phyloP scores from a whole-genome alignment of 139 green algal species.

The Chlamydomonas sphaeroides region DNA sequence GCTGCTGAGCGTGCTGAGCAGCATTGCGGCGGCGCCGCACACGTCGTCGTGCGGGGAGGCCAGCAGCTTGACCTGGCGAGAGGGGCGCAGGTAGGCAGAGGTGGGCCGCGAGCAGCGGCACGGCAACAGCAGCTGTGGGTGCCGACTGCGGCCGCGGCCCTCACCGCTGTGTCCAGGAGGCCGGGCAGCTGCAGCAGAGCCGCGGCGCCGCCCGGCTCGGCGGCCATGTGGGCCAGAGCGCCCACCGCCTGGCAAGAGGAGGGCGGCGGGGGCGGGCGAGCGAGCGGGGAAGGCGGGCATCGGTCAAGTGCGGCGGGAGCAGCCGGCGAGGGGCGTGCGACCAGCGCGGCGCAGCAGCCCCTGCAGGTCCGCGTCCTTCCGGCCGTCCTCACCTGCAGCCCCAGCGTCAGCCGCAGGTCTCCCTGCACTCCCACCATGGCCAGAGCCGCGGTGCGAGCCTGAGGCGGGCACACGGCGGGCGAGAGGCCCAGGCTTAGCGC shows the following conservation, averaged over 20 bases:
- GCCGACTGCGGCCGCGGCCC: too few relatives aligned
- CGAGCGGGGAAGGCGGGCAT: too few relatives aligned
- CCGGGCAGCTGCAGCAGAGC: constrained; percentile 12
- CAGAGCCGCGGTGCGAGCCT: constrained; percentile 12
- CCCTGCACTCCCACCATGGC: constrained; percentile 1
- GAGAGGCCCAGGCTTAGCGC: not conserved
- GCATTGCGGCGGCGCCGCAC: constrained; percentile 2
- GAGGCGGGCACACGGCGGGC: not conserved
- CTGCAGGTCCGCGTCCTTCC: too few relatives aligned
- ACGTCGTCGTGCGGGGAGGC: not conserved
- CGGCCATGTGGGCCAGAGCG: constrained; percentile 24
- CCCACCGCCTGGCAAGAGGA: constrained; percentile 7
- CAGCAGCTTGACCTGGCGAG: constrained; percentile 12
- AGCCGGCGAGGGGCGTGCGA: too few relatives aligned
- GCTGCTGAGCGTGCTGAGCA: constrained; percentile 16
- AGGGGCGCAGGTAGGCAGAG: not conserved
- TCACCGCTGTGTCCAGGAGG: constrained; percentile 8
- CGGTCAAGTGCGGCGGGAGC: too few relatives aligned
- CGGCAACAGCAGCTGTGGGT: too few relatives aligned
- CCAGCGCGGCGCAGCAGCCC: too few relatives aligned
- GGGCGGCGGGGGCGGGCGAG: not conserved
- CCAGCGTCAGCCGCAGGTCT: constrained; percentile 15
- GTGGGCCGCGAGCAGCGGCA: not conserved
- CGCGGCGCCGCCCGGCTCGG: constrained; percentile 2
- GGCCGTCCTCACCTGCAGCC: constrained; percentile 17